Conservation (phyloP, 1,284 basidiomycete species). For the Naganishia sp. region DNA sequence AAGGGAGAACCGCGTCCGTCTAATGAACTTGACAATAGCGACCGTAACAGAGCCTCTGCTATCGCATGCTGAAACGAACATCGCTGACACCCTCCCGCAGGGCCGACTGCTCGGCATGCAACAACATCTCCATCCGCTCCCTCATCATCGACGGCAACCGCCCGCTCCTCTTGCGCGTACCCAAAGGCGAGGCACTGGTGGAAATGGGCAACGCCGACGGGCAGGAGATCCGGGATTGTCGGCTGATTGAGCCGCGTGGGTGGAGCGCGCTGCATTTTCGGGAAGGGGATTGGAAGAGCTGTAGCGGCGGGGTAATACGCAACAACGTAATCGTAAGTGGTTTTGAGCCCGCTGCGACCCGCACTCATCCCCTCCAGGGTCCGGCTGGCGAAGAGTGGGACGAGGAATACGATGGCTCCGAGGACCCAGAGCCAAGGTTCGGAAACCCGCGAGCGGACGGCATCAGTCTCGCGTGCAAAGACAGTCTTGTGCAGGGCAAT, state of each 20-base stretch:
- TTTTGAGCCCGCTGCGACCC: background rate
- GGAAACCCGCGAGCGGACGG: constrained; percentile 54
- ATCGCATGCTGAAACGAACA: too few relatives aligned
- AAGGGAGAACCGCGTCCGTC: too few relatives aligned
- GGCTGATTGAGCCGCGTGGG: constrained; percentile 53
- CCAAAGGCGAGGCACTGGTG: constrained; percentile 49
- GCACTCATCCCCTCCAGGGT: constrained; percentile 40
- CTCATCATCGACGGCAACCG: constrained; percentile 53
- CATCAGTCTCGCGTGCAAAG: constrained; percentile 54
- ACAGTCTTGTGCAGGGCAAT: constrained; percentile 52
- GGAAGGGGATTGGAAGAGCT: constrained; percentile 52
- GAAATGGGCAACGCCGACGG: constrained; percentile 52
- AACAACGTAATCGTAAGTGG: constrained; percentile 51
- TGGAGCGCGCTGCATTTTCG: constrained; percentile 55
- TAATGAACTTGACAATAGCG: too few relatives aligned
- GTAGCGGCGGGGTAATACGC: constrained; percentile 42
- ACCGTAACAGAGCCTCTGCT: too few relatives aligned
- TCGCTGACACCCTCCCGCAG: constrained; percentile 36
- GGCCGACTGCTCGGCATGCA: constrained; percentile 51
- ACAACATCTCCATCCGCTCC: constrained; percentile 42
- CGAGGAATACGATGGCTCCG: constrained; percentile 51
- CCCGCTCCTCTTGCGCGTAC: constrained; percentile 49
- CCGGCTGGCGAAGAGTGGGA: constrained; percentile 56
- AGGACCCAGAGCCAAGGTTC: constrained; percentile 43
- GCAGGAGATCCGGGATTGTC: constrained; percentile 50